Base-by-base conservation (phyloP, 768 basidiomycete genomes). In the Tricholoma saponaceum region DNA sequence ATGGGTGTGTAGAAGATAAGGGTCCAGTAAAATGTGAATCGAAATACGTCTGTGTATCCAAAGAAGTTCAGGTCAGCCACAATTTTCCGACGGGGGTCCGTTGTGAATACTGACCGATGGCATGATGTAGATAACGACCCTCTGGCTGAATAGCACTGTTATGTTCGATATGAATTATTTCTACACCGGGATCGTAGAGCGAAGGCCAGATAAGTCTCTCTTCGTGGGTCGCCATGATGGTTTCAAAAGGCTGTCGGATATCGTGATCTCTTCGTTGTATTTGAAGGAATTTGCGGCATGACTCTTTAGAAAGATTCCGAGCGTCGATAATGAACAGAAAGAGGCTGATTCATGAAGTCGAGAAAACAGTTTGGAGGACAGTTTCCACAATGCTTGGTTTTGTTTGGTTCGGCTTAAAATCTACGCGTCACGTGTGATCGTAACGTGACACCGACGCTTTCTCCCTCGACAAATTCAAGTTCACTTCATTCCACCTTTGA, bases 21-120 rank as follows among this genome's bases (percentile, higher is more conserved):
- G 16, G 73, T 79, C 81, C 81, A 83, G 57, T 78, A 82, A 16
- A 83, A 66, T 23, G 80, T 82, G 67, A 82, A 82, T 33, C 74
- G 74, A 65, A 83, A 81, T 23, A 82, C 66, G 59, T 83, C 80
- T 82, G 55, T n/a, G n/a, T n/a, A n/a, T n/a, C n/a, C 54, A 52
- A 55, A 16, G 32, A 52, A 35, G 13, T 54, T 41, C 3, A 44
- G 23, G 28, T 26, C 30, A 46, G 50, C 23, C 30, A 46, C n/a
- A 1, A 20, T n/a, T 51, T 32, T 25, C 10, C 5, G n/a, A 20
- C 12, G 43, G n/a, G 25, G n/a, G n/a, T 7, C 55, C 53, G 23
- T 9, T 12, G 26, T 39, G 18, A 4, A 13, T 2, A 56, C 67
- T 9, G 12, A 77, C 81, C 80, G 52, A 64, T 53, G 18, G 77